Evolutionary conservation across 495 filamentous ascomycete genomes (phyloP).

Genomic region (Patellaria atrata): DNA sequence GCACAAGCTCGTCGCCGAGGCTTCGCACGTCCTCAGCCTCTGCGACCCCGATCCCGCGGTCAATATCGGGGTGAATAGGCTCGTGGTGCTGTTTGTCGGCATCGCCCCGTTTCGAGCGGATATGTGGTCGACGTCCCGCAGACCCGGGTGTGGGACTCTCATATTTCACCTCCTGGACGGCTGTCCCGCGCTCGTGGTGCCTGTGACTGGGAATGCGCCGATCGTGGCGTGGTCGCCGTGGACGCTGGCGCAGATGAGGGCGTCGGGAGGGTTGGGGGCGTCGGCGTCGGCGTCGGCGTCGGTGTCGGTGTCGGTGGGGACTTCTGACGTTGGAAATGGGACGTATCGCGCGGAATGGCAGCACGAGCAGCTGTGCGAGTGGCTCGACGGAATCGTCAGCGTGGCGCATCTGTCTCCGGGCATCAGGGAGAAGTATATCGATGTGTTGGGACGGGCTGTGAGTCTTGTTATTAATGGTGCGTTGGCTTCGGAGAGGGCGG

Average conservation of each 20-base stretch:
- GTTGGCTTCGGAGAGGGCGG: slow-evolving; percentile 16
- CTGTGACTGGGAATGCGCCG: slow-evolving; percentile 21
- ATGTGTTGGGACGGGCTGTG: slow-evolving; percentile 19
- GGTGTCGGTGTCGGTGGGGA: too few species aligned
- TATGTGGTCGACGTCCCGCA: slow-evolving; percentile 31
- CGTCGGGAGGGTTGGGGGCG: slow-evolving; percentile 2
- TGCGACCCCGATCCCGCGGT: slow-evolving; percentile 26
- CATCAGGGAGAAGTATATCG: slow-evolving; percentile 17
- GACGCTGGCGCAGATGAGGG: slow-evolving; percentile 23
- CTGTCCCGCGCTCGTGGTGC: slow-evolving; percentile 27
- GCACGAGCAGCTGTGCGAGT: slow-evolving; percentile 27
- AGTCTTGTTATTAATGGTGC: slow-evolving; percentile 23
- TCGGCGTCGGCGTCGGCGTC: too few species aligned
- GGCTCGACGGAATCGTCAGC: slow-evolving; percentile 18
- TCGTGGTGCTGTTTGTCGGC: slow-evolving; percentile 26
- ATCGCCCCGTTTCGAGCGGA: slow-evolving; percentile 27
- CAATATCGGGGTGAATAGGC: slow-evolving; percentile 26
- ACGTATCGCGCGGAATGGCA: slow-evolving; percentile 22
- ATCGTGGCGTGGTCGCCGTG: slow-evolving; percentile 27
- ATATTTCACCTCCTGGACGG: slow-evolving; percentile 29
- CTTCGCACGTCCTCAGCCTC: slow-evolving; percentile 18
- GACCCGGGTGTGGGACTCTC: slow-evolving; percentile 29
- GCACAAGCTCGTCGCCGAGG: slow-evolving; percentile 28
- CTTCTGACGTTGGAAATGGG: neutral
- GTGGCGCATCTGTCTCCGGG: slow-evolving; percentile 12